Evolutionary conservation across 2,329 filamentous ascomycete genomes (phyloP), one percentile per base, ranked within the genome.

Genomic region (Pyrenophora seminiperda): DNA sequence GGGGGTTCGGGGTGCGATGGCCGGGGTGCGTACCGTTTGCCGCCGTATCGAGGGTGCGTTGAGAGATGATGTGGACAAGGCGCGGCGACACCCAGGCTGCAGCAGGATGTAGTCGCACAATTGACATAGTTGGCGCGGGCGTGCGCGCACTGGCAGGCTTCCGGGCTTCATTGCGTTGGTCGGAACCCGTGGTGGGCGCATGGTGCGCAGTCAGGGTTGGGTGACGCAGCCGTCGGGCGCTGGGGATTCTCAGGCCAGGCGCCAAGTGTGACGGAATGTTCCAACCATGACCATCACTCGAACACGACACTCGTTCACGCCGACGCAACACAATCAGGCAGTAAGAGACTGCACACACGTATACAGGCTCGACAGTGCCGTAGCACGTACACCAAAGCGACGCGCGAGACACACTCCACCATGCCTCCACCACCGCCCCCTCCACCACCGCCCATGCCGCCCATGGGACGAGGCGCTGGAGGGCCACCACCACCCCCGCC

Each of bases 371-470:
- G 17, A 20, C 30, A 32, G 7, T 11, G 18, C 32, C 24, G 5
- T 43, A 39, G 29, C 36, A 51, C 41, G 48, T 17, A 14, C 27
- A 43, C 31, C 33, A 33, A 50, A 32, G 19, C 30, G 38, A 50
- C 31, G 19, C 30, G 42, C 49, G 38, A 15, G 19, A 48, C 18
- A 47, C 34, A 24, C 13, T 19, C 30, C 37, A 47, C 14, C 19
- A 51, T 51, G 48, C 48, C 41, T 34, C 67, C 69, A 57, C 70
- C 70, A 41, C 70, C 70, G 50, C 70, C 70, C 48, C 70, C 70
- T 59, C 67, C 67, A 44, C 70, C 70, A 59, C 67, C 67, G 40
- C 69, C 69, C 54, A 71, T 71, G 69, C 68, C 68, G 45, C 67
- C 68, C 50, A 71, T 71, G 66, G 70, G 70, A 36, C 58, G 69